Base-by-base conservation (phyloP, 306 rosid genomes). In the Rosa chinensis region DNA sequence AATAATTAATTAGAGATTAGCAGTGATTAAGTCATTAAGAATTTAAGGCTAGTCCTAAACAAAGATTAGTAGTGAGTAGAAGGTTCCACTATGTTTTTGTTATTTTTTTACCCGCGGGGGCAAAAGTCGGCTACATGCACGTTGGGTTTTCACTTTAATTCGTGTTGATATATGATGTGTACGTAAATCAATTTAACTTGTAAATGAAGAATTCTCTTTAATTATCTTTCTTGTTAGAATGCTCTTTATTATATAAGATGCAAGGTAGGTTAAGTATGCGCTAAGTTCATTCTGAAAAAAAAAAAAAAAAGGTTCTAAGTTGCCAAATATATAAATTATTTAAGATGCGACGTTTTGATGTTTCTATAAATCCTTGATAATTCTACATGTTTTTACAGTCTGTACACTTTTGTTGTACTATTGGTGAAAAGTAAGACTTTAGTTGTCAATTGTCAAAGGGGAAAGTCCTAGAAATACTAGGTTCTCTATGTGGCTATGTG, bases 111-210 rank as follows among this genome's bases (percentile, higher is more conserved):
- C 56, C 12, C 9, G 10, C 28, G 7, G 49, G 14, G 70, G 56
- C 17, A 28, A 75, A 58, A 42, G 53, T 74, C 53, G 42, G 67
- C 77, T 73, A 61, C 39, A 53, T 16, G 45, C 67, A 40, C 52
- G 23, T 40, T 40, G 18, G 63, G 56, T 56, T 74, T 56, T 28
- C 44, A 25, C 43, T 13, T 14, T 63, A 13, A 52, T 10, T 37
- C 45, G 21, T 35, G 5, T 72, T 72, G 5, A 17, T 10, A 28
- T 23, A 10, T 23, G 0, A 23, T 61, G 40, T 61, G 9, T 1
- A 10, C 9, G 40, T 25, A 25, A 10, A 61, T 25, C 67, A 21
- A 58, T 59, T 23, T 25, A 61, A 5, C 17, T 61, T 50, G 4
- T 3, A 72, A 8, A 17, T 32, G 17, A 3, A 49, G 1, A 43